Conservation (phyloP, 2,329 filamentous ascomycete species). For the Pseudogymnoascus sp. region DNA sequence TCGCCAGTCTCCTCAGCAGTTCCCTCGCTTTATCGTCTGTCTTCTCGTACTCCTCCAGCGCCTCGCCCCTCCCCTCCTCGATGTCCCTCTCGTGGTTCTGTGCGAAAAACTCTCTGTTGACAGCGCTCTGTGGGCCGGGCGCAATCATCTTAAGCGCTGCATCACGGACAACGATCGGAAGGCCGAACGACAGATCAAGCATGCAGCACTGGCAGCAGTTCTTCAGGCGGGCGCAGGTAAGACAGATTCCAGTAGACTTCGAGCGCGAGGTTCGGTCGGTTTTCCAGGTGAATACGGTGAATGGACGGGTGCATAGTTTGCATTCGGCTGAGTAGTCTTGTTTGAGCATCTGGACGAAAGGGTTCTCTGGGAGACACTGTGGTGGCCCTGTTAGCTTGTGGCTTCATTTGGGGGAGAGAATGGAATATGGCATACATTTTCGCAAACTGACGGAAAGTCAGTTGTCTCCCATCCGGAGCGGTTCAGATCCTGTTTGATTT, state of each 20-base stretch:
- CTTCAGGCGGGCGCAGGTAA: conserved; percentile 93
- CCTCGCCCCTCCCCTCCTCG: conserved; percentile 75
- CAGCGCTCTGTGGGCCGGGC: conserved; percentile 80
- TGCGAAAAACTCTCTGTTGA: conserved; percentile 96
- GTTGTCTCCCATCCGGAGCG: conserved; percentile 93
- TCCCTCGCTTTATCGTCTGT: conserved; percentile 95
- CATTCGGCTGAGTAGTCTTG: conserved; percentile 79
- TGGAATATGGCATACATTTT: conserved; percentile 1
- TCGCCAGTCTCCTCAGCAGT: conserved; percentile 71
- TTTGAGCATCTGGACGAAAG: conserved; percentile 98
- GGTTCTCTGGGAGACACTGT: conserved; percentile 88
- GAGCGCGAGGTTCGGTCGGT: conserved; percentile 84
- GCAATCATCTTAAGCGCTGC: conserved; percentile 97
- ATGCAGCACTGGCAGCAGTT: conserved; percentile 99
- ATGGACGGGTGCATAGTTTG: conserved; percentile 80
- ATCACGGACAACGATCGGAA: conserved; percentile 91
- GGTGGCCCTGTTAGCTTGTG: neutral
- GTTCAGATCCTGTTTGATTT: conserved; percentile 95
- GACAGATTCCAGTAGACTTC: conserved; percentile 89
- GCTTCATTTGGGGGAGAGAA: neutral
- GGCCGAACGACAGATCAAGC: conserved; percentile 91
- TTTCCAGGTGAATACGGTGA: conserved; percentile 93
- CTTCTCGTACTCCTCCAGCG: conserved; percentile 84
- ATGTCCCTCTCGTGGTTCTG: conserved; percentile 96
- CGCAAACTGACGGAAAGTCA: conserved; percentile 73